Conservation (phyloP, 768 basidiomycete genomes). For the Hirschioporus abietinus region DNA sequence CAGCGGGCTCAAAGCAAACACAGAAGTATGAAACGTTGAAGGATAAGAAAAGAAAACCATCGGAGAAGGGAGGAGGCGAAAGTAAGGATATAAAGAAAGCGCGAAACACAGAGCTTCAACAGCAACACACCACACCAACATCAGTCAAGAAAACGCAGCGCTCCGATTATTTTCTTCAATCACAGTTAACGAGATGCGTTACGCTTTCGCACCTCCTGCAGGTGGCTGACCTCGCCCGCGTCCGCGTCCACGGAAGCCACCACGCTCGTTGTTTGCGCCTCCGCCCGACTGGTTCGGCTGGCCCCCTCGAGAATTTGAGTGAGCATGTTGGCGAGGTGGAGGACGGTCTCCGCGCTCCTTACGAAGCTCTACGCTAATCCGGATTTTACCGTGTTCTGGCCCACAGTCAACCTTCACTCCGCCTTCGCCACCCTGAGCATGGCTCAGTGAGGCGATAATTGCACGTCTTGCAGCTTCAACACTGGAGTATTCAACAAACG, state of each 20-base stretch:
- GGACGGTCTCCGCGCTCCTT: constrained; percentile 90
- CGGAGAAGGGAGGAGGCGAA: not conserved
- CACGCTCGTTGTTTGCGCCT: constrained; percentile 5
- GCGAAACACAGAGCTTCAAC: not conserved
- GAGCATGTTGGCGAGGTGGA: constrained; percentile 32
- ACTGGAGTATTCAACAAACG: constrained; percentile 83
- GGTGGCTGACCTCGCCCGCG: constrained; percentile 28
- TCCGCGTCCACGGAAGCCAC: constrained; percentile 30
- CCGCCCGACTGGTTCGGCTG: constrained; percentile 33
- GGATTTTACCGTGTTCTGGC: constrained; percentile 40
- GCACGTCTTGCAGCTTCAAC: constrained; percentile 83
- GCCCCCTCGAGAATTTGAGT: constrained; percentile 44
- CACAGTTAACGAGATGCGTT: not conserved
- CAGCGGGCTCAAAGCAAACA: not conserved
- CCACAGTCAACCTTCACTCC: constrained; percentile 75
- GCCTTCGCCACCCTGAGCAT: constrained; percentile 77
- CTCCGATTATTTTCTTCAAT: not conserved
- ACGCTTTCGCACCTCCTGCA: not conserved
- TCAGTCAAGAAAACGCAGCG: not conserved
- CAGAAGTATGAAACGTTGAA: not conserved
- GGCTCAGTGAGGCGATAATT: constrained; percentile 66
- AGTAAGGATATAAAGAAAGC: not conserved
- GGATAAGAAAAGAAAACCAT: not conserved
- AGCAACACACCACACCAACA: not conserved
- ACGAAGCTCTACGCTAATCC: constrained; percentile 80